Base-by-base conservation (phyloP, 192 early-diverging fungal genomes). In the Chytriomyces confervae region DNA sequence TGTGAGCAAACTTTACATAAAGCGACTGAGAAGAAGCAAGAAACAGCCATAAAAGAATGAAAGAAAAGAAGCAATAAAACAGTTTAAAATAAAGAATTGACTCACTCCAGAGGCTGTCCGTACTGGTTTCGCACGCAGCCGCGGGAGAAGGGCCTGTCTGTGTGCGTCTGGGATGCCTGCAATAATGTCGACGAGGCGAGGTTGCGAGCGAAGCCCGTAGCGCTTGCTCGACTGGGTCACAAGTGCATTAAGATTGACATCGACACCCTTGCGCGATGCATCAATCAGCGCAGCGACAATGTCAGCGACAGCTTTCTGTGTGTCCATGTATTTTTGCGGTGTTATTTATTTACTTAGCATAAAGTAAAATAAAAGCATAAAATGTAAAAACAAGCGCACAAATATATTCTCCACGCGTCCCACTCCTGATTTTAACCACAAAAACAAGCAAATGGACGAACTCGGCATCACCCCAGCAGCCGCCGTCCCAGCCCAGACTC, bases 131-230 rank as follows among this genome's bases (percentile, higher is more conserved):
- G 97, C 98, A 69, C 94, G 93, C 24, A 99, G 86, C 45, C 88
- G 89, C 2, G 96, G 96, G 18, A 98, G 83, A 13, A 99, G 85
- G n/a, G 84, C 84, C 43, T 92, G 86, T 68, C 89, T 93, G 84
- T 98, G 89, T 75, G 97, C 91, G 81, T 96, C 95, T 3, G 98
- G 98, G 73, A 99, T 98, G 45, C 95, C 98, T 9, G 97, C 95
- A 62, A 99, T 98, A 66, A 99, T 98, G 79, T 99, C 98, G 13
- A 97, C 95, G 6, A 99, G 89, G 72, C 92, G 92, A 9, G 98
- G 98, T 84, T 97, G 96, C 47, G 92, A 91, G 60, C 89, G 87
- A 10, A 98, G 88, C 66, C 91, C 94, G 76, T 94, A 86, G 71
- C 92, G 82, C 18, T 72, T 69, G 24, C 81, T 61, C 16, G 87